Evolutionary conservation across 164 flowering plant species (phyloP).

Genomic region (grape (Vitis vinifera)): DNA sequence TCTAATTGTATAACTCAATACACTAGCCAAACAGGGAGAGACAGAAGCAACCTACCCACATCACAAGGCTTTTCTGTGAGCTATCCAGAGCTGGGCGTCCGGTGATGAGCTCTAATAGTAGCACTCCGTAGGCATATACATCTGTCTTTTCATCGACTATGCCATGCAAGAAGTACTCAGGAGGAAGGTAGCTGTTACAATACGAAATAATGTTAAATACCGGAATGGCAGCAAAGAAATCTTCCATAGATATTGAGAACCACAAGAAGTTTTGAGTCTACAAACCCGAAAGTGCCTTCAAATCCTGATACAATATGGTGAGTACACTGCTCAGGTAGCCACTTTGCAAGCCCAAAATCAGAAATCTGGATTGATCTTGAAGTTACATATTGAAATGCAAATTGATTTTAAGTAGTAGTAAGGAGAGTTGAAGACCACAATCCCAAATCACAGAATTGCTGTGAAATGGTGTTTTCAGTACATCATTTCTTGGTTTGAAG

Average conservation of each 20-base stretch:
- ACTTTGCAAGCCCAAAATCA: conserved; percentile 85
- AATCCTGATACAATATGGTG: conserved; percentile 60
- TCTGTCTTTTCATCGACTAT: conserved; percentile 94
- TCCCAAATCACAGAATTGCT: background rate
- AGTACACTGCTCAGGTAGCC: conserved; percentile 83
- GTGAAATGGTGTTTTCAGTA: background rate
- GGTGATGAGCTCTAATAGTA: conserved; percentile 78
- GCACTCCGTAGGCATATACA: conserved; percentile 83
- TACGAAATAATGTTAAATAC: background rate
- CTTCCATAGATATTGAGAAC: background rate
- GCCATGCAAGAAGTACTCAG: conserved; percentile 94
- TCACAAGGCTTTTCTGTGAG: conserved; percentile 72
- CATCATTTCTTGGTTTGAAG: background rate
- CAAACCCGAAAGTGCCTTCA: conserved; percentile 88
- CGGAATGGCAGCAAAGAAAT: background rate
- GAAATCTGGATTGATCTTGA: conserved; percentile 42
- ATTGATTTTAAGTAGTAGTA: background rate
- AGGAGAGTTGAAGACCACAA: background rate
- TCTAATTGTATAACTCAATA: background rate
- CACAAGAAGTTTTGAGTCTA: conserved; percentile 4
- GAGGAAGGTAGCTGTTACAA: conserved; percentile 82
- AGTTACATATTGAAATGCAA: background rate
- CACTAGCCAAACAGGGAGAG: background rate
- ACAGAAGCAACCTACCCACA: conserved; percentile 69
- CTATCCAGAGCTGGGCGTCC: conserved; percentile 74